Base-by-base conservation (phyloP, 1,284 basidiomycete species). In the Psilocybe mexicana region DNA sequence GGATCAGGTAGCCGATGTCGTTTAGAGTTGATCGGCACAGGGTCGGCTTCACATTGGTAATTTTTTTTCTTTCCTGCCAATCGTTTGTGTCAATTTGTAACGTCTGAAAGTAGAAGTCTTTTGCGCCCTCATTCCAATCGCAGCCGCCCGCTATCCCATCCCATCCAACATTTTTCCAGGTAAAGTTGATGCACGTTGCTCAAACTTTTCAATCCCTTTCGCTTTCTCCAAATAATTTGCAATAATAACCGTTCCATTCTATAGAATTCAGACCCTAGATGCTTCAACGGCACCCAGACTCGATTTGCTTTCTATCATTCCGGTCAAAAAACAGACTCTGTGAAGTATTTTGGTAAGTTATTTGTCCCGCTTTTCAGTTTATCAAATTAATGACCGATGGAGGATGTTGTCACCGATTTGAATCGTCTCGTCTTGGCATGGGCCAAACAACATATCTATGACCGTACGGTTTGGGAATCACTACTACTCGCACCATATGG, bases 401-500 rank as follows among this genome's bases (percentile, higher is more conserved):
- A 58, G 38, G 49, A 14, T 45, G 40, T 58, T 58, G 54, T 53
- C 52, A 35, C 53, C 53, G 53, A 48, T 24, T 36, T 6, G 18
- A 18, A 18, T 30, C n/a, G 26, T 40, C 44, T 47, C 33, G 44
- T 24, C 12, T 23, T 28, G 30, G 45, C 14, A 47, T 25, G 18
- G 10, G 24, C 53, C 26, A 18, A 38, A 23, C 35, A 14, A 14
- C 44, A 23, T 42, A 42, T 54, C 30, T 40, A 23, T 36, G n/a
- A 6, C 18, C 18, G 10, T 36, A 18, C 23, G 36, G 28, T 44
- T 47, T 48, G 35, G 51, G 56, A 58, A 58, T 36, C 56, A 58
- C 44, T 43, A 24, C 38, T 38, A 42, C 14, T 42, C n/a, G 45
- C 8, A 14, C 56, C 56, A 58, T 58, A 51, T 58, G 56, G 56